Percentiles rank a stretch among this genome's conserved stretches.
phyloP scores from a whole-genome alignment of 2,329 filamentous ascomycete genomes.

The Fusarium miscanthi region DNA sequence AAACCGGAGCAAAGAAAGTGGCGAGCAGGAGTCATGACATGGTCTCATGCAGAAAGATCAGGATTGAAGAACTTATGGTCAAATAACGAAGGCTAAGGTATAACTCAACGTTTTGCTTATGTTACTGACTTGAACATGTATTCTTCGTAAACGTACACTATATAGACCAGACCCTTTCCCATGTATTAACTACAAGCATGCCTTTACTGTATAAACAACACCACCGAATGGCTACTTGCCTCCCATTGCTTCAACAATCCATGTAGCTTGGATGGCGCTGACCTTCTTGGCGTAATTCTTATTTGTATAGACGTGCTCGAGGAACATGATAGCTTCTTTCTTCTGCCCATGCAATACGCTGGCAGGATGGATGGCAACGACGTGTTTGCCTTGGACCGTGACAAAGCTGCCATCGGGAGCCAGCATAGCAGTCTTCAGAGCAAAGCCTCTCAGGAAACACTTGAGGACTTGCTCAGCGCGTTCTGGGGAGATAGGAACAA shows the following conservation, averaged over 20 bases:
- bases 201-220: background rate
- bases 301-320: conserved; percentile 74
- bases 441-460: conserved; percentile 72
- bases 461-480: conserved; percentile 65
- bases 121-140: background rate
- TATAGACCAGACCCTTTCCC: conserved; percentile 30
- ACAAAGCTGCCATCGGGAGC: conserved; percentile 70
- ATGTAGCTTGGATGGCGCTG: conserved; percentile 68
- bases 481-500: conserved; percentile 65
- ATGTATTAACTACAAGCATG: conserved; percentile 8
- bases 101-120: background rate
- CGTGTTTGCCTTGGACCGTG: conserved; percentile 68
- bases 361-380: conserved; percentile 70
- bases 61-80: background rate
- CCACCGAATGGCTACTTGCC: conserved; percentile 31
- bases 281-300: conserved; percentile 76
- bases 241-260: conserved; percentile 65
- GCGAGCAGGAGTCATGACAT: conserved; percentile 43
- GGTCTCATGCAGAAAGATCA: conserved; percentile 16
- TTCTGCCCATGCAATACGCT: conserved; percentile 72
- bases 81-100: background rate
- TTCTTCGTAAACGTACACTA: conserved; percentile 3
- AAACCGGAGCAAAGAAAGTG: conserved; percentile 48
- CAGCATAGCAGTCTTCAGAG: conserved; percentile 69
- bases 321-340: conserved; percentile 74